Base-by-base conservation (phyloP, 2,329 filamentous ascomycete species). In the Dactylellina parvicollis region DNA sequence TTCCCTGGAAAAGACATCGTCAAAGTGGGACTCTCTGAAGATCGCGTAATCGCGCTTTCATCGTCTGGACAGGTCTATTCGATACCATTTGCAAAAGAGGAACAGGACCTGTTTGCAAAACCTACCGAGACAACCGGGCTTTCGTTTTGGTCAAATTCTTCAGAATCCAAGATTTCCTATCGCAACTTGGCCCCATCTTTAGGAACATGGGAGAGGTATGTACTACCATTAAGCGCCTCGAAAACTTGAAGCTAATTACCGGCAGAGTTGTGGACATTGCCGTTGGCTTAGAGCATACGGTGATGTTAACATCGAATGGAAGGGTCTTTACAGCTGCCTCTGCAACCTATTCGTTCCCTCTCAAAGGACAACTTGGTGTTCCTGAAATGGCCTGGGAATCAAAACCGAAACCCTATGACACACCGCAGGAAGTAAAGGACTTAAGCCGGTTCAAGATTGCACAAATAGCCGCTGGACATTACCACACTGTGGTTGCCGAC, bases 251-350 rank as follows among this genome's bases (percentile, higher is more conserved):
- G n/a, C 50, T 69, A 47, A 54, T 12, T 7, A 16, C 12, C 7
- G 14, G 5, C 44, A 90, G 86, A 69, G 83, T 98, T 5, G 86
- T 86, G 0, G 86, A 92, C 56, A 86, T 98, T 66, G 86, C 87
- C 70, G 88, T 89, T 75, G 95, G 95, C 1, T 84, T 91, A 12
- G 92, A 98, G 78, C 94, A 98, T 80, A 90, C 90, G 30, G 85
- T 98, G 0, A 84, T 99, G 54, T 85, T 97, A 72, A 97, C 94
- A 0, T 92, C 88, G 49, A 87, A 86, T 57, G 95, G 95, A 0
- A 90, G 94, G 40, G 86, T 98, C 32, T 98, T 96, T 81, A 91
- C 93, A 1, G 89, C 91, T n/a, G 94, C 92, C 1, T 89, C 92
- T 1, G 92, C 90, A 74, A 88, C 88, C 16, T 86, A 90, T 65